Evolutionary conservation across 805 yeast genomes (phyloP), one percentile per base, ranked within the genome.

Genomic region (Wickerhamomyces bovis): DNA sequence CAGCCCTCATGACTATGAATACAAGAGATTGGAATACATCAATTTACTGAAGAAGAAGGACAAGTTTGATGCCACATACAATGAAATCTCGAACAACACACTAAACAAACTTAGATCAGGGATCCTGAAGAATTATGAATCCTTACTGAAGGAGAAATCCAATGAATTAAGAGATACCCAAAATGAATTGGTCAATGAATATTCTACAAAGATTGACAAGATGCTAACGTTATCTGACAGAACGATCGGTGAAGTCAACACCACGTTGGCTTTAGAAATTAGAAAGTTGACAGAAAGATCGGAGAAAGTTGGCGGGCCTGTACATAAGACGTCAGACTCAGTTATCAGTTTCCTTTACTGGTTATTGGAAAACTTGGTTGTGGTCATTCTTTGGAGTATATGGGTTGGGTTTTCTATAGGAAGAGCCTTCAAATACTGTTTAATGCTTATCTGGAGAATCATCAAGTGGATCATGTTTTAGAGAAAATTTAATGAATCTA

Each of bases 241-340:
- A 52, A 75, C 84, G 11, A 76, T 81, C 48, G 84, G 88, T 50
- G 90, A 83, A 56, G 78, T 85, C 45, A 85, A 81, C 60, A 84
- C 92, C 0, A 80, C 89, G 1, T 62, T 83, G 39, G 74, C 88
- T 11, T 64, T 85, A 49, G 83, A 81, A 53, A 66, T 84, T 25
- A 67, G 85, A 19, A 75, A 73, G 47, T 62, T 80, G 6, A 68
- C 68, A 46, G 85, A 81, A 60, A 65, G 67, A 42, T 55, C 73
- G 44, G 77, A 78, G 46, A 66, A 71, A 50, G 54, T 73, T 45
- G 64, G 36, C 16, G 40, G 69, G 2, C 45, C 62, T 5, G 62
- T 58, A 31, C 60, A 59, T 35, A 60, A 51, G 38, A 50, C 54
- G 13, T 67, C 67, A 19, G 70, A 68, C 16, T 54, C 66, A n/a